A percentile compares a stretch with the other conserved stretches of the same genome.
Evolutionary conservation across 495 filamentous ascomycete genomes (phyloP).

Genomic region (Talaromyces thailandensis): DNA sequence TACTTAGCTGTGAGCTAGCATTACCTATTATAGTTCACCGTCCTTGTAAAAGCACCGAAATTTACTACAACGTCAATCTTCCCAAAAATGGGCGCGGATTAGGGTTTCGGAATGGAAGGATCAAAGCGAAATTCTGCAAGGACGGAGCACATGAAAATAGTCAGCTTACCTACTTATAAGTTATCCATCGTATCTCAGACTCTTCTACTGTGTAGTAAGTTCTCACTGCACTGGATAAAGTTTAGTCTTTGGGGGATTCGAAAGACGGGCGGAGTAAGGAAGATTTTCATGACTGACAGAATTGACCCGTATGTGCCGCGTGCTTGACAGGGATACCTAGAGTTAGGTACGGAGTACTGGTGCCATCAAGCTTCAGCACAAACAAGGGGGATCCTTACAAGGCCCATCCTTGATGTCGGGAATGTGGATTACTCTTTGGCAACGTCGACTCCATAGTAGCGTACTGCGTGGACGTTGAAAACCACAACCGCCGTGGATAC

Average conservation of each 20-base stretch:
- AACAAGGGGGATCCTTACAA: not conserved
- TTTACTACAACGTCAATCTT: not conserved
- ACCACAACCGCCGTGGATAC: not conserved
- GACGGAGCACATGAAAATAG: not conserved
- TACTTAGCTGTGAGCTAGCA: not conserved
- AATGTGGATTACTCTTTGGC: not conserved
- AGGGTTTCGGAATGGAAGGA: not conserved
- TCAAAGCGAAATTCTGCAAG: not conserved
- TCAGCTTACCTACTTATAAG: too few relatives aligned
- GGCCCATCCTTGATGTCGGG: not conserved
- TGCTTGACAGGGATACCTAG: not conserved
- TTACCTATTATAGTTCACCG: not conserved
- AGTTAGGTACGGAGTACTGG: too few relatives aligned
- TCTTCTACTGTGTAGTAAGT: not conserved
- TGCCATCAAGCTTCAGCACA: not conserved
- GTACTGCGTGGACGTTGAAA: not conserved
- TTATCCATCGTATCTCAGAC: not conserved
- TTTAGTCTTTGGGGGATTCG: not conserved
- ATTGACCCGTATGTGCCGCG: not conserved
- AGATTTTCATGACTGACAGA: not conserved
- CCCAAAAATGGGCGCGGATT: not conserved
- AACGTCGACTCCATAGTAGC: not conserved
- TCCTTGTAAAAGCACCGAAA: not conserved
- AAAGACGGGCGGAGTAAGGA: not conserved
- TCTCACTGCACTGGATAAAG: too few relatives aligned